Percentiles rank a stretch among this genome's conserved stretches.
These are phyloP conservation scores for Cordyceps tenuipes DNA, from an alignment of 2,329 filamentous ascomycete genomes.

Conservation along the genomic window DNA sequence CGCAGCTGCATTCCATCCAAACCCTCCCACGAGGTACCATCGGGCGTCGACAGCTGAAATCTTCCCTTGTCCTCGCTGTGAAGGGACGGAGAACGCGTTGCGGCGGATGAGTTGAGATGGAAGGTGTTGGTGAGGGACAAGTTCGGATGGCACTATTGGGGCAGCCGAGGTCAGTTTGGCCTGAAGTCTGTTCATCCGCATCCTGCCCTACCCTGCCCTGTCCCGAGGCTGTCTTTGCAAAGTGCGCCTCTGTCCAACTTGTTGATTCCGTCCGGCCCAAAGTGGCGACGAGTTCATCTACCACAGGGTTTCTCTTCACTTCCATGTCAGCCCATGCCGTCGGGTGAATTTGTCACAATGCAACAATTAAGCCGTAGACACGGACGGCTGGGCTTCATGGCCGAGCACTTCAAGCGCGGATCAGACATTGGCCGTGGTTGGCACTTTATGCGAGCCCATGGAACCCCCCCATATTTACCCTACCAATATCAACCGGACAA, in stretches of 20 bases:
- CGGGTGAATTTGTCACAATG: background rate
- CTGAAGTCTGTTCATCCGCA: too few species aligned
- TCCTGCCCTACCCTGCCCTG: too few species aligned
- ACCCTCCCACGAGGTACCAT: background rate
- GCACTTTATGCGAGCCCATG: background rate
- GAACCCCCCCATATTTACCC: background rate
- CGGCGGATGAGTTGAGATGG: background rate
- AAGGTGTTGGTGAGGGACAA: background rate
- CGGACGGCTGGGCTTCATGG: background rate
- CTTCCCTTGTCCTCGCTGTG: background rate
- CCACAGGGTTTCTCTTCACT: background rate
- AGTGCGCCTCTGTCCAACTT: too few species aligned
- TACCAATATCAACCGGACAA: background rate
- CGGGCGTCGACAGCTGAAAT: background rate
- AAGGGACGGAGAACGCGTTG: background rate
- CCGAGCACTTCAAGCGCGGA: background rate
- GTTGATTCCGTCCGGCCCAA: background rate
- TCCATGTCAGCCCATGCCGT: background rate
- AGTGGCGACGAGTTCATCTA: background rate
- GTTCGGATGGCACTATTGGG: background rate
- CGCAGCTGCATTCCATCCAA: slow-evolving; percentile 3
- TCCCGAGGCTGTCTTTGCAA: too few species aligned
- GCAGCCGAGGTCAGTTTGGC: too few species aligned
- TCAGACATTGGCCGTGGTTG: slow-evolving; percentile 1
- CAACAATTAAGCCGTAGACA: background rate